phyloP scores from a whole-genome alignment of 352 stramenopile species.

The Aphanomyces astaci region DNA sequence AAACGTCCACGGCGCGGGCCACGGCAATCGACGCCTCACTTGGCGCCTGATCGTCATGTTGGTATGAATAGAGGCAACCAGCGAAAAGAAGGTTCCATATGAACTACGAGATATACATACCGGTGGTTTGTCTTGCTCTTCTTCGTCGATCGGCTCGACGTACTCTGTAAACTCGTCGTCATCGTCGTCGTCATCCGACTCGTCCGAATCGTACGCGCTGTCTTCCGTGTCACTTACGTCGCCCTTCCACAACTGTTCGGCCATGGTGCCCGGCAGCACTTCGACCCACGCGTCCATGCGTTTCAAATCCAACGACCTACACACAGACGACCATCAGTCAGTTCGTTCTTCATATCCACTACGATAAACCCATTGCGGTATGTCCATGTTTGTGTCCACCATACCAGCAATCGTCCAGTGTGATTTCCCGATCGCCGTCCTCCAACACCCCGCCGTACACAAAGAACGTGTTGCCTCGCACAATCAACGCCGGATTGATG shows the following conservation, averaged over 20 bases:
- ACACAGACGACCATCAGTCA: neutral
- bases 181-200: constrained; percentile 50
- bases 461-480: constrained; percentile 86
- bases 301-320: constrained; percentile 81
- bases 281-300: constrained; percentile 90
- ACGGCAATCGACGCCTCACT: constrained; percentile 24
- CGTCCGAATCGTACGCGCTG: constrained; percentile 70
- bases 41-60: neutral
- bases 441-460: constrained; percentile 93
- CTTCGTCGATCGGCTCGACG: constrained; percentile 30
- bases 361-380: too few relatives aligned
- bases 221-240: constrained; percentile 82
- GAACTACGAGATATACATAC: neutral
- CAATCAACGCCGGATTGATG: constrained; percentile 82
- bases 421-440: constrained; percentile 91
- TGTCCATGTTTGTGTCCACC: too few relatives aligned
- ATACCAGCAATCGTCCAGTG: constrained; percentile 91
- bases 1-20: constrained; percentile 49
- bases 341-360: too few relatives aligned
- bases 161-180: constrained; percentile 26
- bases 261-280: constrained; percentile 88
- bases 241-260: constrained; percentile 87
- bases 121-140: constrained; percentile 32
- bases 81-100: too few relatives aligned
- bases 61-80: neutral